phyloP scores from a whole-genome alignment of 805 yeast species.

The Ogataea saltuana region DNA sequence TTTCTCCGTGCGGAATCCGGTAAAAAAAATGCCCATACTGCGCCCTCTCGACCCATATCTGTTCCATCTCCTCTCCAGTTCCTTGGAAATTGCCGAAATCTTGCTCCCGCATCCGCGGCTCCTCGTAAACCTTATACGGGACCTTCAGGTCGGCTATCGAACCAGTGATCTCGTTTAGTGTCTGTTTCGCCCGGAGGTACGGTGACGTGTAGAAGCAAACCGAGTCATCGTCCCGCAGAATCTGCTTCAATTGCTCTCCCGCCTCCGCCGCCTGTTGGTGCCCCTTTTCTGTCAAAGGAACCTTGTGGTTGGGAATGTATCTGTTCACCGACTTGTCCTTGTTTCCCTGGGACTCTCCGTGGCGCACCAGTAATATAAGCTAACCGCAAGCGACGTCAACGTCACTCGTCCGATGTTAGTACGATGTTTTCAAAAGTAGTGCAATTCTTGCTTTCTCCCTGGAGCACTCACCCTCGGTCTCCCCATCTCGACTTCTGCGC shows the following conservation, averaged over 20 bases:
- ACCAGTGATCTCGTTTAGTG: slow-evolving; percentile 67
- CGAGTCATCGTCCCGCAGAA: slow-evolving; percentile 46
- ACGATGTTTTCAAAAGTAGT: slow-evolving; percentile 5
- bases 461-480: slow-evolving; percentile 46
- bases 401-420: slow-evolving; percentile 16
- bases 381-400: slow-evolving; percentile 10
- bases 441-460: too few relatives aligned
- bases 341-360: slow-evolving; percentile 93
- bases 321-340: slow-evolving; percentile 80
- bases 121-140: slow-evolving; percentile 68
- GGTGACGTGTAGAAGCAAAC: slow-evolving; percentile 85
- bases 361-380: slow-evolving; percentile 78
- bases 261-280: slow-evolving; percentile 62
- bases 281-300: slow-evolving; percentile 72
- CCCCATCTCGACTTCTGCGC: slow-evolving; percentile 33
- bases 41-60: slow-evolving; percentile 81
- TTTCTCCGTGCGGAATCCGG: slow-evolving; percentile 89
- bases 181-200: slow-evolving; percentile 79
- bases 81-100: slow-evolving; percentile 94
- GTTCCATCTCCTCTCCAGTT: slow-evolving; percentile 71
- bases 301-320: slow-evolving; percentile 75
- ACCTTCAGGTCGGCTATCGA: slow-evolving; percentile 46
- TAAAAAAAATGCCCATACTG: slow-evolving; percentile 87
- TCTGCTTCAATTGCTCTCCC: slow-evolving; percentile 46
- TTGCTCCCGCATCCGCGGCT: slow-evolving; percentile 90